These are phyloP conservation scores for Crotalaria pallida DNA, from an alignment of 306 rosid species.

Conservation along the genomic window DNA sequence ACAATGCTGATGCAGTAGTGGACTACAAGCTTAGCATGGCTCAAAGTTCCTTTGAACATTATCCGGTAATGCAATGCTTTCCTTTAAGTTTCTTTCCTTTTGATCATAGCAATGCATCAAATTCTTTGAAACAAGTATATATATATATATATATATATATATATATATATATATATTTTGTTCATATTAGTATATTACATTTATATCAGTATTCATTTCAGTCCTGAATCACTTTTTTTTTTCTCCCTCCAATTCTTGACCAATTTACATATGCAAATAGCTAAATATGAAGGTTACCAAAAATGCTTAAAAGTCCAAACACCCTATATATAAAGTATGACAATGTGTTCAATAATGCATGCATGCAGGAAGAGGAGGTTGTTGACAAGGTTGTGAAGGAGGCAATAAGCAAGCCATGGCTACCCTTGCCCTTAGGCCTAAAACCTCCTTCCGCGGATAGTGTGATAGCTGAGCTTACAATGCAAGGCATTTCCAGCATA, in stretches of 20 bases:
- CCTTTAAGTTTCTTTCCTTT: conserved; percentile 13
- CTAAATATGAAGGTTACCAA: background rate
- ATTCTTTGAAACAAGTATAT: too few relatives aligned
- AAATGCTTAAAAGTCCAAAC: background rate
- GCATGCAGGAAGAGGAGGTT: conserved; percentile 81
- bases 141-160: too few relatives aligned
- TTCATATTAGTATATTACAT: background rate
- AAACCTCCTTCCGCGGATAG: conserved; percentile 86
- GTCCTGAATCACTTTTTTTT: background rate
- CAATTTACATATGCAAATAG: background rate
- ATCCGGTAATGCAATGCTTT: conserved; percentile 58
- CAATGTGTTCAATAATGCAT: conserved; percentile 1
- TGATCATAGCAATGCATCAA: background rate
- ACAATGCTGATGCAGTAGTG: conserved; percentile 18
- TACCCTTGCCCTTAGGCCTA: conserved; percentile 86
- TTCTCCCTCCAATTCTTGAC: background rate
- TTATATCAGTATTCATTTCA: background rate
- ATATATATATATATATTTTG: too few relatives aligned
- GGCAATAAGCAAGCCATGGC: conserved; percentile 88
- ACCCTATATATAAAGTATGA: background rate
- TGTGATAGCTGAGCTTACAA: conserved; percentile 72
- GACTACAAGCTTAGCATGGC: conserved; percentile 37
- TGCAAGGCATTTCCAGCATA: conserved; percentile 69
- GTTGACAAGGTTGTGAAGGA: conserved; percentile 81
- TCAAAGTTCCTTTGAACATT: conserved; percentile 35